phyloP scores from a whole-genome alignment of 106 monocot species.

The Phalaenopsis equestris region DNA sequence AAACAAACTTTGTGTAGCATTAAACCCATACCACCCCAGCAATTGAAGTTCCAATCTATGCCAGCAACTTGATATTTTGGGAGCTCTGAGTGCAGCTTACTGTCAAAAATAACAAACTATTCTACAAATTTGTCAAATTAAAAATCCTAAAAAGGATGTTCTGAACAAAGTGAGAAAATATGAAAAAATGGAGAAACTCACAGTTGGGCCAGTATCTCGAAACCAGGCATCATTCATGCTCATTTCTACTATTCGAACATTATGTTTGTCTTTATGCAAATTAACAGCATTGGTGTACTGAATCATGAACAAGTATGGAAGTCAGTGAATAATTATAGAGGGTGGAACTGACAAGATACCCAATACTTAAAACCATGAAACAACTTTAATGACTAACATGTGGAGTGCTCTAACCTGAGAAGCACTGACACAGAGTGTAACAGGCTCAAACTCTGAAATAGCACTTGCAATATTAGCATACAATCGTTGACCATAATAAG shows the following conservation, averaged over 20 bases:
- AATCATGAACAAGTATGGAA: slow-evolving; percentile 4
- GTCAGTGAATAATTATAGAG: not conserved
- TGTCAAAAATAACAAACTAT: slow-evolving; percentile 69
- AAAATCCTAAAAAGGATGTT: not conserved
- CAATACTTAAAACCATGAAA: not conserved
- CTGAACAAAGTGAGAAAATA: not conserved
- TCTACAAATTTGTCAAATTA: slow-evolving; percentile 12
- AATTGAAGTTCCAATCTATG: slow-evolving; percentile 93
- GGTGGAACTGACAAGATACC: not conserved
- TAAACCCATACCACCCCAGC: slow-evolving; percentile 78
- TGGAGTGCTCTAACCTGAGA: slow-evolving; percentile 36
- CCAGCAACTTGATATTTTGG: slow-evolving; percentile 52
- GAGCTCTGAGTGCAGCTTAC: slow-evolving; percentile 14
- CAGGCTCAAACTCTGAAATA: slow-evolving; percentile 78
- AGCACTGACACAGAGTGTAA: slow-evolving; percentile 57
- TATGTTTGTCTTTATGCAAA: slow-evolving; percentile 20
- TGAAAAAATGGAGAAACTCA: slow-evolving; percentile 22
- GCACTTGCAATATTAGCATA: slow-evolving; percentile 56
- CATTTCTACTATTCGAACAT: slow-evolving; percentile 88
- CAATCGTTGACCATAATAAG: slow-evolving; percentile 39
- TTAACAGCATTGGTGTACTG: slow-evolving; percentile 59
- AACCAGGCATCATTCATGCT: slow-evolving; percentile 99
- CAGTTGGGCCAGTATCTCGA: slow-evolving; percentile 91
- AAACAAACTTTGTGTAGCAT: not conserved
- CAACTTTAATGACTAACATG: not conserved